phyloP scores from a whole-genome alignment of 441 rosid genomes.

The Lepidium campestre region DNA sequence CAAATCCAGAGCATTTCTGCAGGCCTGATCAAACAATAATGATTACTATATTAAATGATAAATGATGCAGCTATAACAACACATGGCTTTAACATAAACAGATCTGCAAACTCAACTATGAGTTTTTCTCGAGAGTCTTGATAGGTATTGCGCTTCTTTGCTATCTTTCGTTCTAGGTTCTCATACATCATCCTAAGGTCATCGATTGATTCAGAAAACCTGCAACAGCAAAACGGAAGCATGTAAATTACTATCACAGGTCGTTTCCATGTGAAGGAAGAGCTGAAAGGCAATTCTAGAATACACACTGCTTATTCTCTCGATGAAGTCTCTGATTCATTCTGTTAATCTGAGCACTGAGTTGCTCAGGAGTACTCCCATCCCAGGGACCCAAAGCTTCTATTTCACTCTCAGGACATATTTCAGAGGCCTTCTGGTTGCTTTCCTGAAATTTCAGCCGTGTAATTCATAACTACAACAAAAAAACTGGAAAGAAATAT shows the following conservation, averaged over 20 bases:
- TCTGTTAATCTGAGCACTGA: conserved; percentile 63
- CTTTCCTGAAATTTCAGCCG: conserved; percentile 49
- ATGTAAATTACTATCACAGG: conserved; percentile 2
- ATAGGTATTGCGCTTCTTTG: conserved; percentile 48
- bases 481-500: neutral
- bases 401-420: conserved; percentile 88
- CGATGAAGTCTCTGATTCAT: conserved; percentile 69
- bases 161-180: conserved; percentile 61
- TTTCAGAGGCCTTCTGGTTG: conserved; percentile 82
- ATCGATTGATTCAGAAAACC: conserved; percentile 88
- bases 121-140: conserved; percentile 58
- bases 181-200: conserved; percentile 69
- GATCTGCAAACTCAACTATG: conserved; percentile 39
- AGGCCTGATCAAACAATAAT: conserved; percentile 37
- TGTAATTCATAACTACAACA: neutral
- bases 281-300: conserved; percentile 4
- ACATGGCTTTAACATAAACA: neutral
- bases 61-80: neutral
- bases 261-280: neutral
- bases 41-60: neutral
- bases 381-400: conserved; percentile 76
- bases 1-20: conserved; percentile 42
- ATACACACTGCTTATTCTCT: conserved; percentile 68
- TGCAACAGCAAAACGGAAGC: conserved; percentile 29
- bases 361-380: conserved; percentile 80